Evolutionary conservation across 352 stramenopile genomes (phyloP).

Genomic region (Peronospora belbahrii): DNA sequence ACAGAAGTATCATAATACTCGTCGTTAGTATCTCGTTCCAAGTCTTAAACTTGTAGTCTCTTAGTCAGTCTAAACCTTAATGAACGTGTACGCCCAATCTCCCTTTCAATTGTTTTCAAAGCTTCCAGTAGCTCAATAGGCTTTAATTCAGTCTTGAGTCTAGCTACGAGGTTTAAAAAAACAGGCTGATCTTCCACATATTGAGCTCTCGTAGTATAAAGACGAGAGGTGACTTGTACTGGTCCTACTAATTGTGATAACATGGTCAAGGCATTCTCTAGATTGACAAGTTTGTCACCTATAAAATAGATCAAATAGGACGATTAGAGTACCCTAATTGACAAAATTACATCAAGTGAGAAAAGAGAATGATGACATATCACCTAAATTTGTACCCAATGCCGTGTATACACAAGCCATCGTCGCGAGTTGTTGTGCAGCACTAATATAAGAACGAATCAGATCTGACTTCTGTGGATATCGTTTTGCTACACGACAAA

Average conservation of each 20-base stretch:
- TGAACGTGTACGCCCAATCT: slow-evolving; percentile 77
- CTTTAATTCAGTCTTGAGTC: slow-evolving; percentile 74
- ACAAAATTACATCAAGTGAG: too few relatives aligned
- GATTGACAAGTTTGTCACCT: slow-evolving; percentile 65
- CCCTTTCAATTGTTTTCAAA: slow-evolving; percentile 87
- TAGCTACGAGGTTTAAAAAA: slow-evolving; percentile 92
- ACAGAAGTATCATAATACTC: too few relatives aligned
- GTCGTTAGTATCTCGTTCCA: too few relatives aligned
- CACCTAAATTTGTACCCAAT: slow-evolving; percentile 72
- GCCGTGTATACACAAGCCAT: slow-evolving; percentile 47
- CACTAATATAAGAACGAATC: neutral
- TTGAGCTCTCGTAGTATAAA: slow-evolving; percentile 90
- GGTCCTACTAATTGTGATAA: slow-evolving; percentile 34
- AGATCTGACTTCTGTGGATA: slow-evolving; percentile 6
- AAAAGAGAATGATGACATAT: too few relatives aligned
- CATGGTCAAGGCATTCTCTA: slow-evolving; percentile 55
- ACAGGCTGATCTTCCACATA: slow-evolving; percentile 92
- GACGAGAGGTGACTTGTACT: slow-evolving; percentile 78
- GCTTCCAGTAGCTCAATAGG: slow-evolving; percentile 70
- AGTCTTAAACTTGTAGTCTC: neutral
- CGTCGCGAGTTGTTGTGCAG: neutral
- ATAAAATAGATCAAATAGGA: neutral
- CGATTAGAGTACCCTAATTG: too few relatives aligned
- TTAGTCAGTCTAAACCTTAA: slow-evolving; percentile 28
- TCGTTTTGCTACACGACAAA: too few relatives aligned